Percentiles rank a stretch among this genome's conserved stretches.
phyloP scores from a whole-genome alignment of 495 filamentous ascomycete genomes.

The Amphirosellinia nigrospora region DNA sequence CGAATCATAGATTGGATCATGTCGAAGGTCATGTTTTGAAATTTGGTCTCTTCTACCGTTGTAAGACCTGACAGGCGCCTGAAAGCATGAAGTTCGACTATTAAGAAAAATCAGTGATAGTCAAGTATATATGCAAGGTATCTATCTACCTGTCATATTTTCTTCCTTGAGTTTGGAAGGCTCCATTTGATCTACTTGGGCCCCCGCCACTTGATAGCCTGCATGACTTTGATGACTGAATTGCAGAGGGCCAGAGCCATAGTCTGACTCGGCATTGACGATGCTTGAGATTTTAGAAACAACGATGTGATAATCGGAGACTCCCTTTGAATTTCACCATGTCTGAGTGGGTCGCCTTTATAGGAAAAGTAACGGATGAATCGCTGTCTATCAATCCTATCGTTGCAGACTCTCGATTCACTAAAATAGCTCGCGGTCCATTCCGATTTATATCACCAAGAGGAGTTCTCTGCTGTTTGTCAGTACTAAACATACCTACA shows the following conservation, averaged over 20 bases:
- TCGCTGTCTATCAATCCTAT: slow-evolving; percentile 9
- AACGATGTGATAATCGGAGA: slow-evolving; percentile 10
- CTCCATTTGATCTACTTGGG: neutral
- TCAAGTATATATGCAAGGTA: neutral
- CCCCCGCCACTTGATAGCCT: neutral
- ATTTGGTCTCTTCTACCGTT: neutral
- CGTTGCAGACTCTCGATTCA: slow-evolving; percentile 27
- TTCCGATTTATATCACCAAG: neutral
- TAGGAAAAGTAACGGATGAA: slow-evolving; percentile 20
- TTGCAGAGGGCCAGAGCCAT: neutral
- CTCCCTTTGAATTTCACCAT: slow-evolving; percentile 26
- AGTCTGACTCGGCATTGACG: neutral
- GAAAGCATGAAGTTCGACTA: neutral
- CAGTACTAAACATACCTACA: neutral
- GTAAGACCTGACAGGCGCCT: neutral
- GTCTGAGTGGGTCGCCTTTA: slow-evolving; percentile 26
- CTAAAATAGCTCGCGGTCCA: slow-evolving; percentile 23
- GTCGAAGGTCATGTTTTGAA: neutral
- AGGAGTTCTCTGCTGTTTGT: neutral
- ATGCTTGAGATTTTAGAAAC: slow-evolving; percentile 15
- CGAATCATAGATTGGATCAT: neutral
- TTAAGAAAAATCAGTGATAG: neutral
- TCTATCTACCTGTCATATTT: neutral
- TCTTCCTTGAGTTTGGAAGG: neutral
- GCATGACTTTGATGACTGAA: neutral